A percentile compares a stretch with the other conserved stretches of the same genome.
Conservation (phyloP, 768 basidiomycete species). For the Xanthoconium stramineum region DNA sequence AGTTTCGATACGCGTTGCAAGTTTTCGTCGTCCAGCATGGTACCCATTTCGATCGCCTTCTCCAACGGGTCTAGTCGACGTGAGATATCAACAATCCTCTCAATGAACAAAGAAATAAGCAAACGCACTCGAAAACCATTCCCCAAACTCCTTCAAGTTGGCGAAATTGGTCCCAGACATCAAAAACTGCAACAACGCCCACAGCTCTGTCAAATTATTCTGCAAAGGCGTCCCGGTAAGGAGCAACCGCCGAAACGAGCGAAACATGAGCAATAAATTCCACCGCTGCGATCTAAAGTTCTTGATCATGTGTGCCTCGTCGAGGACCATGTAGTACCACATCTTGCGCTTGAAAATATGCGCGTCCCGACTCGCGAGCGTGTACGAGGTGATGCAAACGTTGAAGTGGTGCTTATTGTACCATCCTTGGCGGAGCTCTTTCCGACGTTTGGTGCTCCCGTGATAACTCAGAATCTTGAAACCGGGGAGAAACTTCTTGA, state of each 20-base stretch:
- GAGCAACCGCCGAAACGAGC: conserved; percentile 80
- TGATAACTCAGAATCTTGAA: conserved; percentile 88
- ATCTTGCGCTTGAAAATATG: conserved; percentile 88
- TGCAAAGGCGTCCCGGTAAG: conserved; percentile 95
- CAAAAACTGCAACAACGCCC: conserved; percentile 92
- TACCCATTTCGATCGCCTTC: conserved; percentile 87
- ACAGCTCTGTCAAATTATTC: conserved; percentile 94
- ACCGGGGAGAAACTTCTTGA: conserved; percentile 91
- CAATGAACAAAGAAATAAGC: neutral
- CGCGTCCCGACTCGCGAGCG: conserved; percentile 86
- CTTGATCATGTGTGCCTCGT: conserved; percentile 98
- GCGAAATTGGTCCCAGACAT: conserved; percentile 89
- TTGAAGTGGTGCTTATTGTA: conserved; percentile 87
- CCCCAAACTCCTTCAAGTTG: conserved; percentile 87
- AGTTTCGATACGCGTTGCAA: conserved; percentile 81
- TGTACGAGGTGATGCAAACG: conserved; percentile 93
- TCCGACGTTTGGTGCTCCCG: conserved; percentile 83
- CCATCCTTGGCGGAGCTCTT: conserved; percentile 89
- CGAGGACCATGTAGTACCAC: conserved; percentile 96
- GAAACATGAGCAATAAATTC: conserved; percentile 88
- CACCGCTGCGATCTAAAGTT: conserved; percentile 94
- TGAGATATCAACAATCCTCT: neutral
- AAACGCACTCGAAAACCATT: conserved; percentile 92
- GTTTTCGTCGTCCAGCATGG: conserved; percentile 73
- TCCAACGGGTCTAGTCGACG: conserved; percentile 77